These are phyloP conservation scores for Yamadazyma kanchanaburiensis DNA, from an alignment of 1,139 yeast genomes.

Conservation along the genomic window DNA sequence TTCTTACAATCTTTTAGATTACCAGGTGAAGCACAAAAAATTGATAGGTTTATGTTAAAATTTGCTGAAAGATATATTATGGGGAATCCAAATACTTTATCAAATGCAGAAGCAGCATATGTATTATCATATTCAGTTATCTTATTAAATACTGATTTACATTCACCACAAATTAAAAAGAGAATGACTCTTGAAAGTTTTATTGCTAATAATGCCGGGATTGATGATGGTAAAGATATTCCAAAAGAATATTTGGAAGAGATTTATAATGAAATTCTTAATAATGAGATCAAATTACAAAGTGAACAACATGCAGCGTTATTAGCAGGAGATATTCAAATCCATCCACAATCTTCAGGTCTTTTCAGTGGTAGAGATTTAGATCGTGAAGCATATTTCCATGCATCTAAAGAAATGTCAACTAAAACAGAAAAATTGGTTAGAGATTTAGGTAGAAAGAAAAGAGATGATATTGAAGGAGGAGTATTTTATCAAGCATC, in stretches of 20 bases:
- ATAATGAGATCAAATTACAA: conserved; percentile 81
- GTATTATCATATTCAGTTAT: conserved; percentile 90
- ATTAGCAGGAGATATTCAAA: conserved; percentile 57
- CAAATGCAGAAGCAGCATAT: conserved; percentile 93
- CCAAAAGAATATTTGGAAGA: conserved; percentile 68
- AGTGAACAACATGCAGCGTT: conserved; percentile 95
- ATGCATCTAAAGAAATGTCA: conserved; percentile 90
- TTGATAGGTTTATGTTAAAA: conserved; percentile 93
- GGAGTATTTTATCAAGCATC: conserved; percentile 52
- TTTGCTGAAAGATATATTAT: conserved; percentile 90
- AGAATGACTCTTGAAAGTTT: conserved; percentile 90
- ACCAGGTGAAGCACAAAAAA: conserved; percentile 98
- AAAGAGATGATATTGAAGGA: conserved; percentile 31
- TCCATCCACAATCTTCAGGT: conserved; percentile 48
- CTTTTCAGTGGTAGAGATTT: conserved; percentile 75
- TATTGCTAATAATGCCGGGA: conserved; percentile 83
- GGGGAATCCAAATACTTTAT: conserved; percentile 81
- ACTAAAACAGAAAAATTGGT: conserved; percentile 85
- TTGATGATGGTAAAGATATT: conserved; percentile 85
- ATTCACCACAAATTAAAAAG: conserved; percentile 79
- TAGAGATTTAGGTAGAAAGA: conserved; percentile 57
- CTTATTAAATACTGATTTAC: conserved; percentile 91
- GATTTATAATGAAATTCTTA: conserved; percentile 73
- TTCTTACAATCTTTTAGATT: conserved; percentile 86
- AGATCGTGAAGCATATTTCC: conserved; percentile 82